Base-by-base conservation (phyloP, 345 rosid genomes). In the Bruguiera parviflora region DNA sequence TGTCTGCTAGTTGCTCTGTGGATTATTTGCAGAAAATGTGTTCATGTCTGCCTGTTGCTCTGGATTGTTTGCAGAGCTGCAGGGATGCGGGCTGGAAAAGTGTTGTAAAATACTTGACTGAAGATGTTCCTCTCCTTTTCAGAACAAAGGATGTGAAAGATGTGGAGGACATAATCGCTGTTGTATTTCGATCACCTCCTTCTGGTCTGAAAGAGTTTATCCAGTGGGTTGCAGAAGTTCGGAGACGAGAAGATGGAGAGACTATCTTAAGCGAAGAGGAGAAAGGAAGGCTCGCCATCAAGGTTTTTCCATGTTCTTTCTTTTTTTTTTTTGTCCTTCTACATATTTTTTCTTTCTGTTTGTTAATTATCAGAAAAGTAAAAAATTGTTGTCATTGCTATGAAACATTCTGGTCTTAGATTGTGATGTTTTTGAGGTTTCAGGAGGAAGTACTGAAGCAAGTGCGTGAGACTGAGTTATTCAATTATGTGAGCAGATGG, bases 181-280 rank as follows among this genome's bases (percentile, higher is more conserved):
- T 76, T 67, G 80, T 95, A 66, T 90, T 84, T 77, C 64, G 58
- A 24, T 92, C 96, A 24, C 85, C 87, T 27, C 96, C 93, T 39
- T 79, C 84, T 52, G 78, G 86, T 64, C 88, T 88, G 70, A 86
- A 72, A 69, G 96, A 92, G 60, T 95, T 95, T 69, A 86, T 92
- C 68, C 88, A 75, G 77, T 87, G 97, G 98, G 75, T 92, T 74
- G 92, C 88, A 77, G 96, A 92, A 83, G 83, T 83, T 71, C 84
- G 96, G 70, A 86, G 89, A 65, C 76, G 73, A 72, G 93, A 81
- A 72, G 96, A 86, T 78, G 87, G 86, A 27, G 77, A 75, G 62
- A 69, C 53, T 53, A 83, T 79, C 75, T 81, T 94, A 75, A 87
- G 89, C 77, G 72, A 68, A 60, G 93, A 89, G 77, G 97, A 90